These are phyloP conservation scores for Clarireedia homoeocarpa DNA, from an alignment of 2,329 filamentous ascomycete genomes.

Conservation along the genomic window DNA sequence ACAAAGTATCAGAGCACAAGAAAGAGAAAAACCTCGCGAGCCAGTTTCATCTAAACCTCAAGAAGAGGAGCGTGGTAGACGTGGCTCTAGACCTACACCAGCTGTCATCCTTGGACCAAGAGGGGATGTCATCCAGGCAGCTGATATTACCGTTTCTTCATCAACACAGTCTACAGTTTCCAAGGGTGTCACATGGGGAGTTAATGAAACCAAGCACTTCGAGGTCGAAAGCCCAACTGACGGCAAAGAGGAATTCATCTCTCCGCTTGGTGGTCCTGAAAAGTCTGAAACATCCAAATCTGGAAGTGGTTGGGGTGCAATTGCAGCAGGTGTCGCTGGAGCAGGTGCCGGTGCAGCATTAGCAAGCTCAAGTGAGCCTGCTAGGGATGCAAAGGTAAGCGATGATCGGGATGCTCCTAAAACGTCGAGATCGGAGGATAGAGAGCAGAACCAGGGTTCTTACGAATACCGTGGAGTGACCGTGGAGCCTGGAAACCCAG, in stretches of 20 bases:
- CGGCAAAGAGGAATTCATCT: conserved; percentile 24
- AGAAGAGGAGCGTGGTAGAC: conserved; percentile 16
- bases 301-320: conserved; percentile 39
- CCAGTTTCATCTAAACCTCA: background rate
- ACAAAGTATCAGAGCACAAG: background rate
- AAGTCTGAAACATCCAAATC: conserved; percentile 28
- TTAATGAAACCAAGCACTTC: conserved; percentile 57
- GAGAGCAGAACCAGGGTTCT: conserved; percentile 12
- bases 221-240: conserved; percentile 51
- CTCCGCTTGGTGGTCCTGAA: conserved; percentile 30
- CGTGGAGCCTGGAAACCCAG: conserved; percentile 19
- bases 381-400: conserved; percentile 8
- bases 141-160: conserved; percentile 14
- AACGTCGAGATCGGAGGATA: conserved; percentile 1
- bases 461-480: conserved; percentile 25
- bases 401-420: background rate
- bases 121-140: conserved; percentile 33
- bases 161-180: conserved; percentile 38
- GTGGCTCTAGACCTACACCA: conserved; percentile 17
- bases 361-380: conserved; percentile 18
- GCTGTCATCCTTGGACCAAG: conserved; percentile 35
- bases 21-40: background rate
- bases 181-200: conserved; percentile 57
- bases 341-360: conserved; percentile 30
- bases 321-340: conserved; percentile 42